Percentiles rank a stretch among this genome's conserved stretches.
Evolutionary conservation across 208 protist species (phyloP).

Genomic region (Wallacemonas collosoma): DNA sequence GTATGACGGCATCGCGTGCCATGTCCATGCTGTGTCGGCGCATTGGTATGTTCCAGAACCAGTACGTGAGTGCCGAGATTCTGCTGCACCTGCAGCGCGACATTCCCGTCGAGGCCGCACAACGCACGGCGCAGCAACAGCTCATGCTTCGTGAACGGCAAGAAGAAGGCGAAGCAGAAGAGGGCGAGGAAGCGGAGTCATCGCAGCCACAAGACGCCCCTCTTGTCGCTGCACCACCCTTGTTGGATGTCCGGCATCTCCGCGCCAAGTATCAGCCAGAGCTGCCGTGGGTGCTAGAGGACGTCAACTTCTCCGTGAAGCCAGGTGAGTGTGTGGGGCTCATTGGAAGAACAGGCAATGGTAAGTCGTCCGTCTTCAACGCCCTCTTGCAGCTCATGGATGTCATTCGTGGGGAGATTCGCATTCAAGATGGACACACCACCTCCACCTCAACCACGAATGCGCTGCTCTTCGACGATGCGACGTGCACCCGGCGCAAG

Average conservation of each 20-base stretch:
- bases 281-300: constrained; percentile 66
- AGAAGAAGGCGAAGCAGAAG: neutral
- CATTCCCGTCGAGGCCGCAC: constrained; percentile 29
- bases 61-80: constrained; percentile 79
- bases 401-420: constrained; percentile 70
- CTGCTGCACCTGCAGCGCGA: constrained; percentile 52
- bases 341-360: constrained; percentile 81
- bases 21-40: constrained; percentile 53
- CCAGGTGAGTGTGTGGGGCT: constrained; percentile 65
- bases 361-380: constrained; percentile 87
- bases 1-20: constrained; percentile 55
- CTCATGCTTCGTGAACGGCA: constrained; percentile 8
- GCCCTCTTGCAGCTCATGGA: constrained; percentile 85
- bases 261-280: constrained; percentile 65
- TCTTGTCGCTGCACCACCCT: neutral
- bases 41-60: constrained; percentile 70
- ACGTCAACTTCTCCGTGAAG: constrained; percentile 58
- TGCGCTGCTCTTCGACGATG: constrained; percentile 23
- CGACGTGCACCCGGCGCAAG: constrained; percentile 68
- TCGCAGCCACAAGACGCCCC: neutral
- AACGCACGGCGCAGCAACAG: constrained; percentile 27
- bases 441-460: constrained; percentile 54
- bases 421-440: constrained; percentile 11
- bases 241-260: constrained; percentile 68
- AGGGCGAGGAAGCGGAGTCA: constrained; percentile 12